Evolutionary conservation across 2,329 filamentous ascomycete genomes (phyloP), one percentile per base, ranked within the genome.

Genomic region (Monosporascus sp.): DNA sequence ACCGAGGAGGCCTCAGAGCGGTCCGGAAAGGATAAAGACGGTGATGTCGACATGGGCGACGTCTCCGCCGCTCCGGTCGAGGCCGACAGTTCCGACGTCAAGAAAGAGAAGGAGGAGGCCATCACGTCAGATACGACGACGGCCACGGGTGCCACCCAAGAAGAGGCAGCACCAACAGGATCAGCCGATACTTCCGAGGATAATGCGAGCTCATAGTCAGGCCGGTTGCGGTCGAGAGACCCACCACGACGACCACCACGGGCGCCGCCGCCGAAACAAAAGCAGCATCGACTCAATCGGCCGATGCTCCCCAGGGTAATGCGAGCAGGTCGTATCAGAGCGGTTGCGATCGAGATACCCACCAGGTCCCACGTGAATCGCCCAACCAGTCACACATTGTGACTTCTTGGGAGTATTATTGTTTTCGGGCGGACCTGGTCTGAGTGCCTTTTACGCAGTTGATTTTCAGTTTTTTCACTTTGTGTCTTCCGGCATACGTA

Each of bases 1-100:
- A 56, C 49, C 11, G 56, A 35, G 48, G 58, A 41, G 52, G 58
- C 38, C 35, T 52, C 37, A 6, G 56, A 69, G 38, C 66, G 66
- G 19, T 52, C 62, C 5, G 71, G 70, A 37, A 64, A 73, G 5
- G 78, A 81, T 31, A 66, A 65, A 2, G 78, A 80, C 53, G 78
- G 78, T 14, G 77, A 81, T 60, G 70, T 81, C 7, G 76, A 78
- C 9, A 81, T 81, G 78, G 69, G 67, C 2, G 76, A 74, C 44
- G 58, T 72, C 2, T 65, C 67, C 5, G 31, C 55, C 1, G 56
- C 68, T 1, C 59, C 59, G 9, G 60, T 68, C 14, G 63, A 65
- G 41, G 63, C 53, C 8, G 49, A 55, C 14, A 49, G 20, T 8
- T 17, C 57, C 1, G 60, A 64, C 8, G 54, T 75, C 46, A 74